Percentiles rank a stretch among this genome's conserved stretches.
Evolutionary conservation across 139 green algal species (phyloP).

Genomic region (Pycnococcus provasolii): DNA sequence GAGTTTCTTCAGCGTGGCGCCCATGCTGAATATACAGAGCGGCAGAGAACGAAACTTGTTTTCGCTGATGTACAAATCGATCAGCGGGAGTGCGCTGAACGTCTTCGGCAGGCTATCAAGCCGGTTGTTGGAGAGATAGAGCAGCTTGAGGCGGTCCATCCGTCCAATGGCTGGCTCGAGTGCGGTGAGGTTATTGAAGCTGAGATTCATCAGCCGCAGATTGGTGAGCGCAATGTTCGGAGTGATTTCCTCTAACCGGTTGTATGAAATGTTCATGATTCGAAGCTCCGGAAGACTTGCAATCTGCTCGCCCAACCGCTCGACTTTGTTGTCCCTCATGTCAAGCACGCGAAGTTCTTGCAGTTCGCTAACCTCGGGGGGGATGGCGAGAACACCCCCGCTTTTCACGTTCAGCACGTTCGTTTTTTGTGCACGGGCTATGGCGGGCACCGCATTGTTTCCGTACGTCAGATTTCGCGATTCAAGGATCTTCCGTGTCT

Average conservation of each 20-base stretch:
- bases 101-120: slow-evolving; percentile 5
- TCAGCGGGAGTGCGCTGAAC: slow-evolving; percentile 10
- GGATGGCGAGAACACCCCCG: slow-evolving; percentile 10
- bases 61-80: slow-evolving; percentile 18
- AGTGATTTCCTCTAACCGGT: background rate
- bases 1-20: slow-evolving; percentile 11
- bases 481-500: slow-evolving; percentile 20
- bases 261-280: slow-evolving; percentile 13
- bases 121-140: slow-evolving; percentile 16
- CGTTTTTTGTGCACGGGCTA: slow-evolving; percentile 8
- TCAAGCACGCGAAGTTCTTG: slow-evolving; percentile 15
- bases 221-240: background rate
- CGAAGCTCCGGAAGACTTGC: slow-evolving; percentile 3
- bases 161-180: background rate
- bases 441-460: slow-evolving; percentile 5
- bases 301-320: slow-evolving; percentile 12
- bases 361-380: slow-evolving; percentile 11
- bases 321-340: slow-evolving; percentile 12
- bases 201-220: slow-evolving; percentile 10
- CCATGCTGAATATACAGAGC: slow-evolving; percentile 2
- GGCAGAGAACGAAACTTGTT: slow-evolving; percentile 11
- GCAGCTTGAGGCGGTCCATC: slow-evolving; percentile 5
- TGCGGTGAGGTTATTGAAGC: slow-evolving; percentile 11
- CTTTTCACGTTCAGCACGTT: slow-evolving; percentile 13
- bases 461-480: slow-evolving; percentile 13